Evolutionary conservation across 1,139 yeast genomes (phyloP), one percentile per base, ranked within the genome.

Genomic region (Yamadazyma sp.): DNA sequence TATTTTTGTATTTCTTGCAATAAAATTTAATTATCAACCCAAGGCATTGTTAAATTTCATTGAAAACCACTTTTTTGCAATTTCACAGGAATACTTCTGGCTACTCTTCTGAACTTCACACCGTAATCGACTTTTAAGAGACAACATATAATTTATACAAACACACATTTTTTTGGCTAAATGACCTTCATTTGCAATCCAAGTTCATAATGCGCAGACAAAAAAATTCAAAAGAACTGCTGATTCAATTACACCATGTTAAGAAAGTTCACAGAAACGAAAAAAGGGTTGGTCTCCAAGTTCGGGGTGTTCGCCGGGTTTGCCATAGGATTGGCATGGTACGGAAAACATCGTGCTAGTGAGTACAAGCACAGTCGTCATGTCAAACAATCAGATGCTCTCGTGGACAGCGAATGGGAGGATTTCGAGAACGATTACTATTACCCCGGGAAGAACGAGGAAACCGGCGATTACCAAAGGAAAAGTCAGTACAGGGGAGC

Each of bases 401-500:
- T 62, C 23, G 47, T 62, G 17, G 66, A 64, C 42, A 53, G 67
- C 28, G 58, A 54, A 25, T 49, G 53, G 12, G 55, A 64, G 36
- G 74, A 70, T 47, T 69, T 69, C 42, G 55, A 56, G 8, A 43
- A 53, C 17, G 47, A 48, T 12, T 50, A 56, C n/a, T 53, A 48
- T 40, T 54, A 65, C 41, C 74, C 72, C 7, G 77, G 77, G 1
- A 45, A 62, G 58, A n/a, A 54, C 27, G 51, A 46, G 22, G 38
- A 37, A 6, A 33, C 35, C 16, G 43, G 41, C 11, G 37, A 44
- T 17, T 53, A 49, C 23, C 42, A 49, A 11, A 61, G 89, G 46
- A 78, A 78, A 45, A 77, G 83, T 41, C 78, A 75, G 50, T 85
- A 73, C 53, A 85, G 81, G 48, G 91, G 88, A 5, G 71, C 82